Percentiles rank a stretch among this genome's conserved stretches.
Evolutionary conservation across 192 early-diverging fungal species (phyloP).

Genomic region (Coemansia umbellata): DNA sequence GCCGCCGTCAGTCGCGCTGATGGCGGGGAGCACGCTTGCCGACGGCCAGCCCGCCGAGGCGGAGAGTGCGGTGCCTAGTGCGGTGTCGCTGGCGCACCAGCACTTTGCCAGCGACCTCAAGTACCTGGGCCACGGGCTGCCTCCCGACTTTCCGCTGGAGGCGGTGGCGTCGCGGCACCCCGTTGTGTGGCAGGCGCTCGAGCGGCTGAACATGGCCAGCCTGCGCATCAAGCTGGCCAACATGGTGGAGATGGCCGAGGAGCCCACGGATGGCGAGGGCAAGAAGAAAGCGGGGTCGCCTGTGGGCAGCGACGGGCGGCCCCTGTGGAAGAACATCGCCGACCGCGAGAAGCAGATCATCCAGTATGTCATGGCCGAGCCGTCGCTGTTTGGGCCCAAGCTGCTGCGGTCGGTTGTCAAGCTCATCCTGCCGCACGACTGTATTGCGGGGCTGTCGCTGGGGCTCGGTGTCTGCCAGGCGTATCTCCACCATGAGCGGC

Average conservation of each 20-base stretch:
- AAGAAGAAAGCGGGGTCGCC: not conserved
- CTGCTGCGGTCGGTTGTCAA: slow-evolving; percentile 43
- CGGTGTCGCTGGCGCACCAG: slow-evolving; percentile 10
- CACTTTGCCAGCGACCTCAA: slow-evolving; percentile 23
- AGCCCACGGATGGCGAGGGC: not conserved
- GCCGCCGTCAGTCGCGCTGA: slow-evolving; percentile 11
- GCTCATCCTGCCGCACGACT: slow-evolving; percentile 52
- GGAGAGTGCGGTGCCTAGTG: not conserved
- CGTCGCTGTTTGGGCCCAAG: slow-evolving; percentile 31
- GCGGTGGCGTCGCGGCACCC: slow-evolving; percentile 25
- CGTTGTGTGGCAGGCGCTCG: slow-evolving; percentile 42
- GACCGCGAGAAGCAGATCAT: slow-evolving; percentile 35
- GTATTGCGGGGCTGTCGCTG: slow-evolving; percentile 41
- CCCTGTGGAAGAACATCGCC: slow-evolving; percentile 35
- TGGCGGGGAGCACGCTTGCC: slow-evolving; percentile 5
- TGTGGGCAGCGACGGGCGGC: slow-evolving; percentile 9
- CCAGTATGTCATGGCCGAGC: slow-evolving; percentile 29
- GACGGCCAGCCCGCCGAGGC: not conserved
- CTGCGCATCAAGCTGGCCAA: slow-evolving; percentile 32
- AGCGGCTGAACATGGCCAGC: slow-evolving; percentile 39
- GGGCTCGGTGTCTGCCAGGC: slow-evolving; percentile 43
- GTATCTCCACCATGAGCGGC: slow-evolving; percentile 25
- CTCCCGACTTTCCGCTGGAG: slow-evolving; percentile 46
- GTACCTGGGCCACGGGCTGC: slow-evolving; percentile 39
- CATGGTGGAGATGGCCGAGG: slow-evolving; percentile 10